Conservation (phyloP, 139 green algal species). For the Chlorella sp. region DNA sequence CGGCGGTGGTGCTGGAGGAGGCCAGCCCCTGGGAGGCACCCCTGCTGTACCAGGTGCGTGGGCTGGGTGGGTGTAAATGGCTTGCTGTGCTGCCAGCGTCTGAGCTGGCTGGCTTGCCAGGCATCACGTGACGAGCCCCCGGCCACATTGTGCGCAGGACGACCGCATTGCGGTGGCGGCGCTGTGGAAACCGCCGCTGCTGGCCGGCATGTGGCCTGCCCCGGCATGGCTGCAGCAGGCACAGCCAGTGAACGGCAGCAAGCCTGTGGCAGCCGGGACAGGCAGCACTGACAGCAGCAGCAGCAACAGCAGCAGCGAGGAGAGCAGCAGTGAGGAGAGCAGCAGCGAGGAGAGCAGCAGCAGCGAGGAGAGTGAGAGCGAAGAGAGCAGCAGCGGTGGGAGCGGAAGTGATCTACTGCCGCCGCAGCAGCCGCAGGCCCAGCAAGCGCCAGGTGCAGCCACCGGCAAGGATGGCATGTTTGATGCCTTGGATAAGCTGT, state of each 20-base stretch:
- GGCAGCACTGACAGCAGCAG: conserved; percentile 10
- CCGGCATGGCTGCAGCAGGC: conserved; percentile 37
- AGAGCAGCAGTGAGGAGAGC: neutral
- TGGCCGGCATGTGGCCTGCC: conserved; percentile 35
- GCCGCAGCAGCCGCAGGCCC: neutral
- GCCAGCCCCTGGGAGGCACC: conserved; percentile 9
- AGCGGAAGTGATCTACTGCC: neutral
- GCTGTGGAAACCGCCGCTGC: conserved; percentile 25
- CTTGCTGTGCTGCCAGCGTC: neutral
- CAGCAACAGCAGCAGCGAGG: neutral
- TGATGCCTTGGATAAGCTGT: conserved; percentile 38
- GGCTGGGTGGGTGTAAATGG: neutral
- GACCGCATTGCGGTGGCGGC: conserved; percentile 59
- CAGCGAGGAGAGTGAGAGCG: neutral
- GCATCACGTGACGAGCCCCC: no score
- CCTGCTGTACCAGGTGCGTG: conserved; percentile 25
- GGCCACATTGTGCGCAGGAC: conserved; percentile 29
- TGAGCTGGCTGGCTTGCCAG: no score
- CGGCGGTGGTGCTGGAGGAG: conserved; percentile 53
- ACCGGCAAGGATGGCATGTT: conserved; percentile 24
- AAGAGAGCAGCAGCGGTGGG: conserved; percentile 16
- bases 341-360: conserved; percentile 13
- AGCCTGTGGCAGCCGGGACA: neutral
- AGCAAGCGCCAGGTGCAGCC: neutral
- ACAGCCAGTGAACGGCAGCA: neutral